Conservation (phyloP, 1,284 basidiomycete genomes). For the Caloboletus firmus region DNA sequence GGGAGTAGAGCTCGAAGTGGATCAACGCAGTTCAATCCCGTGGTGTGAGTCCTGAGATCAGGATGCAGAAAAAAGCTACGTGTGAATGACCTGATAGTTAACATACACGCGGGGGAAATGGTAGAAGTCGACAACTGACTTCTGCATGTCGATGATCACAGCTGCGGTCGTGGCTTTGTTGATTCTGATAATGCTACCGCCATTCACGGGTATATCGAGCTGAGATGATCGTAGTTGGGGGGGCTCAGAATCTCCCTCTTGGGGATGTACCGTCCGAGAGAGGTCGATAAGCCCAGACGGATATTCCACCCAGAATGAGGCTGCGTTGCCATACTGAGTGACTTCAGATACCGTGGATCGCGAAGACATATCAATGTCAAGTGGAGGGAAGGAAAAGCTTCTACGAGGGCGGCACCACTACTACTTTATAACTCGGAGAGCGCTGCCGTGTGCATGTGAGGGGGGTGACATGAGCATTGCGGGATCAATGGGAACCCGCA, state of each 20-base stretch:
- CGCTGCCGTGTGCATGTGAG: not conserved
- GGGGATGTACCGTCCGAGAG: constrained; percentile 45
- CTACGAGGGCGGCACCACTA: not conserved
- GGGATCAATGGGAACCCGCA: not conserved
- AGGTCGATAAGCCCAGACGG: constrained; percentile 63
- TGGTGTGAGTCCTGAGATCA: constrained; percentile 54
- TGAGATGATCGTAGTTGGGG: constrained; percentile 41
- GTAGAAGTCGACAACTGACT: constrained; percentile 51
- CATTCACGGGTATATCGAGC: constrained; percentile 54
- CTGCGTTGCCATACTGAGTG: constrained; percentile 54
- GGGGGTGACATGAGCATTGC: constrained; percentile 1
- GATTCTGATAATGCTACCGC: constrained; percentile 51
- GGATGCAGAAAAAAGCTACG: constrained; percentile 65
- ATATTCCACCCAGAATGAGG: constrained; percentile 68
- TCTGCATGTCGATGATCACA: constrained; percentile 73
- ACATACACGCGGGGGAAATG: not conserved
- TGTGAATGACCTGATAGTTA: constrained; percentile 1
- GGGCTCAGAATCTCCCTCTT: constrained; percentile 25
- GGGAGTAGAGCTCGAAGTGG: constrained; percentile 53
- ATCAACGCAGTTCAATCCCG: constrained; percentile 57
- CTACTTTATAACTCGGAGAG: constrained; percentile 9
- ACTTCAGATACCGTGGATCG: constrained; percentile 46
- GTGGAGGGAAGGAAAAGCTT: constrained; percentile 29
- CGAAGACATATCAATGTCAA: constrained; percentile 39
- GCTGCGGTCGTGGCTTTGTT: constrained; percentile 51